These are phyloP conservation scores for Haematococcus lacustris DNA, from an alignment of 139 green algal species.

Conservation along the genomic window DNA sequence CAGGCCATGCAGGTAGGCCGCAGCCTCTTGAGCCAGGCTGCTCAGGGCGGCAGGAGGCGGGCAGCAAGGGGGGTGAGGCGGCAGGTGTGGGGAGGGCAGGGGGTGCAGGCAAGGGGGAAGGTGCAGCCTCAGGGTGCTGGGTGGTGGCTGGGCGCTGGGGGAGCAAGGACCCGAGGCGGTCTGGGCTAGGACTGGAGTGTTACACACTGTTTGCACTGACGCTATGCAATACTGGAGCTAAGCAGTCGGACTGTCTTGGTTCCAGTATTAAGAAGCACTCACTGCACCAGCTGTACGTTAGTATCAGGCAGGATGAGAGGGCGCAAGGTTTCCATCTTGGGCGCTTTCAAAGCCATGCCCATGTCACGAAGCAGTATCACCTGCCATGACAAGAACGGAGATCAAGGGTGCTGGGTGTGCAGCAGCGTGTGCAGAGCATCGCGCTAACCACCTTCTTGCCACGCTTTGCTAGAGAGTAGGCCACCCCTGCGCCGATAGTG, in stretches of 20 bases:
- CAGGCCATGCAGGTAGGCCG: conserved; percentile 36
- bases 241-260: background rate
- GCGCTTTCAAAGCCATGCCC: background rate
- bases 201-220: too few species aligned
- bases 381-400: too few species aligned
- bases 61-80: background rate
- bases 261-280: background rate
- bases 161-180: too few species aligned
- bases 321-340: too few species aligned
- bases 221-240: background rate
- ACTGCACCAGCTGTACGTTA: background rate
- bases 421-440: too few species aligned
- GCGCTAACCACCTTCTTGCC: conserved; percentile 47
- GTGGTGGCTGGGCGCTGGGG: too few species aligned
- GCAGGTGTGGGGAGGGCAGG: background rate
- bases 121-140: too few species aligned
- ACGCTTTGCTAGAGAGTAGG: conserved; percentile 20
- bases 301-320: conserved; percentile 5
- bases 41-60: background rate
- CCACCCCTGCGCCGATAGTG: conserved; percentile 10
- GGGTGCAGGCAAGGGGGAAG: background rate
- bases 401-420: too few species aligned
- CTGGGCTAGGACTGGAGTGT: too few species aligned
- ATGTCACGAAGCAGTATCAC: conserved; percentile 6
- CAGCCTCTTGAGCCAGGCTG: conserved; percentile 25